Conservation (phyloP, 2,329 filamentous ascomycete species). For the Paracoccidioides lutzii region DNA sequence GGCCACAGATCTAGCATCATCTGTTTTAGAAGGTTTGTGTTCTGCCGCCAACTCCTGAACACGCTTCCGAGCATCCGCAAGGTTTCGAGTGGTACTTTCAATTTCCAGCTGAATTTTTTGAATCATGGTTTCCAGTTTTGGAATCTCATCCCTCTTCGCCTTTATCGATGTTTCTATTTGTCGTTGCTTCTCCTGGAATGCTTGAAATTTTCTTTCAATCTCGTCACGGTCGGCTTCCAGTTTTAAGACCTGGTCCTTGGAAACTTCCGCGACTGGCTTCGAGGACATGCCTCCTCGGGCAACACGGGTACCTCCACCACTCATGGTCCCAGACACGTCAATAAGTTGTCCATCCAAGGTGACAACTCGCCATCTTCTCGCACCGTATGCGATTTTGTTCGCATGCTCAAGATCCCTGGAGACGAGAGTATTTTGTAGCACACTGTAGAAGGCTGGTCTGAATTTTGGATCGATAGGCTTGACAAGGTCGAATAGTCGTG, state of each 20-base stretch:
- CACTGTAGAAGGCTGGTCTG: conserved; percentile 83
- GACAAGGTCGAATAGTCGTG: conserved; percentile 84
- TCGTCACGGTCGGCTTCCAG: conserved; percentile 77
- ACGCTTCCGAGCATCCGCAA: conserved; percentile 70
- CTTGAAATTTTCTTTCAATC: conserved; percentile 68
- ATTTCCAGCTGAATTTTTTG: conserved; percentile 85
- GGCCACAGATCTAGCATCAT: conserved; percentile 58
- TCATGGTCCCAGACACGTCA: conserved; percentile 98
- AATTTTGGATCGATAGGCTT: conserved; percentile 80
- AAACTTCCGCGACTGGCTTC: conserved; percentile 75
- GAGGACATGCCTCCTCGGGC: conserved; percentile 94
- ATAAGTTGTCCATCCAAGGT: conserved; percentile 92
- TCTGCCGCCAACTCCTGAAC: conserved; percentile 74
- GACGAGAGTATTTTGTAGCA: conserved; percentile 88
- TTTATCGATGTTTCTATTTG: conserved; percentile 63
- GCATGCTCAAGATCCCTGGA: conserved; percentile 89
- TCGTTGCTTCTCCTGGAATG: conserved; percentile 72
- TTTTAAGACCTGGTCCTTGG: conserved; percentile 76
- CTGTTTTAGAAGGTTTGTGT: conserved; percentile 65
- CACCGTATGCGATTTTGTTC: conserved; percentile 91
- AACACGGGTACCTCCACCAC: conserved; percentile 80
- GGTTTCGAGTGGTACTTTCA: conserved; percentile 72
- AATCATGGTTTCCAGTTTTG: conserved; percentile 73
- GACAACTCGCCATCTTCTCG: conserved; percentile 87
- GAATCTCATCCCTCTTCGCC: conserved; percentile 63